Conservation (phyloP, 129 eudicot species). For the Flaveria sonorensis region DNA sequence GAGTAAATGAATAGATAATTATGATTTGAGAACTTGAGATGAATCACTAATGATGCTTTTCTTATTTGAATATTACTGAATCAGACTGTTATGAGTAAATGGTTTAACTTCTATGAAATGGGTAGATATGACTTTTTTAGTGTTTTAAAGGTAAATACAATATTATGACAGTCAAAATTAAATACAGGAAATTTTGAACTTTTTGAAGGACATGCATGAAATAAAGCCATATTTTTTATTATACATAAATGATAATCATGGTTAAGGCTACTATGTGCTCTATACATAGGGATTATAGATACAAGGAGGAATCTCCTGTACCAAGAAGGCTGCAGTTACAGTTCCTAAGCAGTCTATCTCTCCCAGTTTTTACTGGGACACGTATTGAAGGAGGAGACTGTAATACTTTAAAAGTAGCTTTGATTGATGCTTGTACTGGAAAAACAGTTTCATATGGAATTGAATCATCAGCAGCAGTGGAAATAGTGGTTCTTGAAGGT, state of each 20-base stretch:
- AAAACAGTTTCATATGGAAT: slow-evolving; percentile 58
- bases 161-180: neutral
- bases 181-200: neutral
- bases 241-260: slow-evolving; percentile 14
- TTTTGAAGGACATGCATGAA: neutral
- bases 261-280: slow-evolving; percentile 22
- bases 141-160: neutral
- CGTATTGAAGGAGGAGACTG: slow-evolving; percentile 90
- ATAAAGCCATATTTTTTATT: neutral
- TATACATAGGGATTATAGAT: slow-evolving; percentile 53
- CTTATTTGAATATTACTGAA: neutral
- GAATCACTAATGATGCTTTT: neutral
- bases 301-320: slow-evolving; percentile 51
- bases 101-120: neutral
- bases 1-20: neutral
- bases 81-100: neutral
- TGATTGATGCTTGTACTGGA: slow-evolving; percentile 66
- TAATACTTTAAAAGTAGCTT: slow-evolving; percentile 59
- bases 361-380: slow-evolving; percentile 91
- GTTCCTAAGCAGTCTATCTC: slow-evolving; percentile 61
- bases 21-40: neutral
- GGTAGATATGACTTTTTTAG: neutral
- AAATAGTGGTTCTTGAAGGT: slow-evolving; percentile 92
- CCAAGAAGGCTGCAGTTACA: slow-evolving; percentile 68
- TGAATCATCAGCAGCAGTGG: slow-evolving; percentile 71